Base-by-base conservation (phyloP, 2,329 filamentous ascomycete genomes). In the Tolypocladium inflatum region DNA sequence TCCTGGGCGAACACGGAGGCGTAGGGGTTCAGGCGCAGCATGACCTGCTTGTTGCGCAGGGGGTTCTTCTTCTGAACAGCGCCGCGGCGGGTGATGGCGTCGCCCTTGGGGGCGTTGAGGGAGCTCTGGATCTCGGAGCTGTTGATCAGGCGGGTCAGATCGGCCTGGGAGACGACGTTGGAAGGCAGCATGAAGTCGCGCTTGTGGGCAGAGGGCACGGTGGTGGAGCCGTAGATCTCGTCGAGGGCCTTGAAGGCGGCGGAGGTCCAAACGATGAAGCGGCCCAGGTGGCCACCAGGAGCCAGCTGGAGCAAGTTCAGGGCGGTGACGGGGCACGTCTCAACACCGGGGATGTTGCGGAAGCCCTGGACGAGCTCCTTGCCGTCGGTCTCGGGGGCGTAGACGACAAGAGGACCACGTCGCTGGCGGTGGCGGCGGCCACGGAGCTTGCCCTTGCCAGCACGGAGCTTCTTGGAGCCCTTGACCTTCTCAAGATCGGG, bases 11-110 rank as follows among this genome's bases (percentile, higher is more conserved):
- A 99, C 63, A 90, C 87, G 70, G 88, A 83, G 68, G 94, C 93
- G 80, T 99, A 99, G 64, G 94, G 94, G 88, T 99, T 99, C 78
- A 99, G 89, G 72, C 94, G 89, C 75, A 99, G 89, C 79, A 97
- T 86, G 68, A 99, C 89, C 85, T 97, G 94, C 87, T 91, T 96
- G 89, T 99, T 99, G 80, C 83, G 84, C 69, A 99, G 91, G 73
- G 94, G 94, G 86, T 99, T 99, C 92, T 97, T 97, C 91, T 99
- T 99, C 86, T 97, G 93, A 68, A 96, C 91, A 73, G 84, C 80
- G 68, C 83, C 80, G 74, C 94, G 90, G 87, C 97, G 97, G 79
- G 91, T 95, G 74, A 86, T 80, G 73, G 91, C 86, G 69, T 88
- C 86, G 70, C 94, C 94, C 84, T 92, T 94, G 78, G 92, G 91